Evolutionary conservation across 1,139 yeast genomes (phyloP), one percentile per base, ranked within the genome.

Genomic region (Pichia sp.): DNA sequence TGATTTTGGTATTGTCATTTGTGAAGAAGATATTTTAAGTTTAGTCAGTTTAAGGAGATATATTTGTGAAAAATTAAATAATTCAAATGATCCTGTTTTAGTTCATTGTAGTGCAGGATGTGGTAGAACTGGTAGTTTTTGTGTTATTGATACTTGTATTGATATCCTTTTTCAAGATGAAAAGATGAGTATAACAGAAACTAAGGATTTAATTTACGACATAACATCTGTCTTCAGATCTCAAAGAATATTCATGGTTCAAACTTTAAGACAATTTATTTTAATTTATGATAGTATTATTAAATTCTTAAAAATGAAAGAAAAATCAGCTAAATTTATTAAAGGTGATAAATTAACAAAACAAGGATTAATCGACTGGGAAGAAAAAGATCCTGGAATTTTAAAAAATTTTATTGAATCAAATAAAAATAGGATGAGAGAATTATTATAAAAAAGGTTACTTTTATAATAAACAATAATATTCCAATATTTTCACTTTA

Each of bases 91-190:
- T 8, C 73, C 76, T 1, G 61, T 73, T 0, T 50, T 73, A 22
- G 70, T 74, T 9, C 80, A 75, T 52, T 75, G 80, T 47, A 72
- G 78, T 3, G 80, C 80, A 0, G 80, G 80, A 0, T 75, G 80
- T 55, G 80, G 80, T 9, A 62, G 80, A 43, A 74, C 80, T 0
- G 80, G 80, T 1, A 71, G 76, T 14, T 70, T 74, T 42, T 71
- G 77, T 44, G 62, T 76, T 1, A 64, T 74, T 29, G 80, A 75
- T 52, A 63, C 77, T 2, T 60, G 73, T 35, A 57, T 74, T 35
- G 71, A 68, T 45, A 50, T 65, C 19, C 41, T 72, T 40, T 47
- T 47, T 16, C 39, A 45, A 18, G 35, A 44, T 18, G 29, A 32
- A 5, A 29, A 16, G 5, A 21, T 26, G 3, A 15, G 31, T 27